Conservation (phyloP, 1,284 basidiomycete genomes). For the Rhizoctonia solani region DNA sequence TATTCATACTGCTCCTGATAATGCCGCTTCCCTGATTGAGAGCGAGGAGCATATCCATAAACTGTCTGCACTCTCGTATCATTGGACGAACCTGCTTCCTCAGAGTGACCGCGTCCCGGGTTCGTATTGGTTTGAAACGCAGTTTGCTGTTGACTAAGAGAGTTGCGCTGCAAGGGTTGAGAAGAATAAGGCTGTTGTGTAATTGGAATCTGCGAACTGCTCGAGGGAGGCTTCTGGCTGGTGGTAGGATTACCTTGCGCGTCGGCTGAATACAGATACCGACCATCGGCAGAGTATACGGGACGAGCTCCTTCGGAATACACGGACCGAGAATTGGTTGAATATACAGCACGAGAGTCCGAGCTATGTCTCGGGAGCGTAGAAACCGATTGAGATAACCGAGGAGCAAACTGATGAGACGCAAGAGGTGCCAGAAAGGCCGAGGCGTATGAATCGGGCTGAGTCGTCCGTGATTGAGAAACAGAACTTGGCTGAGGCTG, state of each 20-base stretch:
- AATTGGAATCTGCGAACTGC: background rate
- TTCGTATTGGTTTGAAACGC: background rate
- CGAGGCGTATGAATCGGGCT: slow-evolving; percentile 17
- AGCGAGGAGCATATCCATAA: background rate
- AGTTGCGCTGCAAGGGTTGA: slow-evolving; percentile 2
- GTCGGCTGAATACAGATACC: background rate
- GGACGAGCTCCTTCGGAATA: background rate
- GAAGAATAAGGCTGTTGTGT: background rate
- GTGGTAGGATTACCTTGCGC: background rate
- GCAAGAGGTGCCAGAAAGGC: slow-evolving; percentile 20
- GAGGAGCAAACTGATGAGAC: slow-evolving; percentile 30
- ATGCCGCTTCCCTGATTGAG: background rate
- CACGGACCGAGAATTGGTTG: background rate
- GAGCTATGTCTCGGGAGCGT: slow-evolving; percentile 21
- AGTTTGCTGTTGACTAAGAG: background rate
- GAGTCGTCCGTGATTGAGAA: background rate
- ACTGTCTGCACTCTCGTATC: background rate
- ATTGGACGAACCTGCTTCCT: background rate
- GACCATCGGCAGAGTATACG: background rate
- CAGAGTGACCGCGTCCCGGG: background rate
- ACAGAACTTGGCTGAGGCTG: background rate
- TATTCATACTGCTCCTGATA: background rate
- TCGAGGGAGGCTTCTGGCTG: background rate
- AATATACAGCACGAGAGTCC: slow-evolving; percentile 12
- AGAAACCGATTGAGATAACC: slow-evolving; percentile 25